A percentile compares a stretch with the other conserved stretches of the same genome.
These are phyloP conservation scores for Cordyceps tenuipes DNA, from an alignment of 2,329 filamentous ascomycete species.

Conservation along the genomic window DNA sequence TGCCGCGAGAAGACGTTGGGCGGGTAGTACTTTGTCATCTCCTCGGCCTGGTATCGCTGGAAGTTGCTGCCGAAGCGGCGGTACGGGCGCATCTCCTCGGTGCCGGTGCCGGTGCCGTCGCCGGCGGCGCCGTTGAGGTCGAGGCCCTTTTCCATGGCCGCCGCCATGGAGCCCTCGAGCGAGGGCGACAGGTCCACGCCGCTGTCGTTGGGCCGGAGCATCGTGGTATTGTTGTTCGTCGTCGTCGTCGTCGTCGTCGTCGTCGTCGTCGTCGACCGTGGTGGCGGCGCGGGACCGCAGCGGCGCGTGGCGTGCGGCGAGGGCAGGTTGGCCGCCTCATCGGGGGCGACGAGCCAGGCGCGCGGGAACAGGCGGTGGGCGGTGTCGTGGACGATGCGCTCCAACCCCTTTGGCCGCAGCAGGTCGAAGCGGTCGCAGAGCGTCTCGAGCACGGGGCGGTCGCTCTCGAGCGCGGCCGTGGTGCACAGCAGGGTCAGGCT, in stretches of 20 bases:
- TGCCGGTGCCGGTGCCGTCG: neutral
- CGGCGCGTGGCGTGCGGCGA: constrained; percentile 31
- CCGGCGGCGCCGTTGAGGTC: neutral
- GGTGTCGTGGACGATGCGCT: constrained; percentile 55
- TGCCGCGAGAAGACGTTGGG: constrained; percentile 50
- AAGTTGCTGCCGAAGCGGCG: constrained; percentile 63
- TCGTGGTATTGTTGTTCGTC: neutral
- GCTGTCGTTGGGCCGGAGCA: neutral
- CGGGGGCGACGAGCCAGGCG: constrained; percentile 54
- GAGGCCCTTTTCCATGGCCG: constrained; percentile 2
- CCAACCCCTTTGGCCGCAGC: constrained; percentile 62
- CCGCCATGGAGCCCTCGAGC: neutral
- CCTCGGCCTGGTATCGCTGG: constrained; percentile 73
- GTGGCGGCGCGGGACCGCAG: constrained; percentile 22
- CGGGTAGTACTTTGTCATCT: constrained; percentile 62
- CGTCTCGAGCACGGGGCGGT: constrained; percentile 55
- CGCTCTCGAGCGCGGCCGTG: constrained; percentile 52
- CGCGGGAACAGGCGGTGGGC: constrained; percentile 58
- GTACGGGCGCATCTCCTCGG: constrained; percentile 29
- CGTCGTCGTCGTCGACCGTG: neutral
- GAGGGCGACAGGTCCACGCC: constrained; percentile 3
- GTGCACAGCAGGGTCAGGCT: constrained; percentile 55
- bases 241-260: neutral
- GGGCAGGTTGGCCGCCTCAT: constrained; percentile 44
- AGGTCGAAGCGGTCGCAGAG: constrained; percentile 47